Evolutionary conservation across 148 eudicot species (phyloP), one percentile per base, ranked within the genome.

Genomic region (Polygonum maritimum): DNA sequence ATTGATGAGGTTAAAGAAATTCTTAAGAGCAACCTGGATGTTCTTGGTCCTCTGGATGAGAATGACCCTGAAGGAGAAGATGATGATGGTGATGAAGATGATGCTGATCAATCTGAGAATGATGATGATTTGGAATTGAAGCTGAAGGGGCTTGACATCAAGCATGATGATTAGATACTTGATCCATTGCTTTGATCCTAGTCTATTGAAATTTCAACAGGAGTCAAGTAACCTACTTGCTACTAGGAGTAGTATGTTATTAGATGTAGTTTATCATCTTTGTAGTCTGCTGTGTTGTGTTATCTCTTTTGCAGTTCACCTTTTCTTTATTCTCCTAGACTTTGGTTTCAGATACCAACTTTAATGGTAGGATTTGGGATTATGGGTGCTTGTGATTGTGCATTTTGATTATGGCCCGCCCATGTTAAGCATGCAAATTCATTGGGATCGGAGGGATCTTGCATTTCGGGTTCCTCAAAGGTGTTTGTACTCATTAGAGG

Each of bases 401-500:
- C 76, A 69, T 13, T 73, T 54, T 51, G 67, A 52, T 35, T 73
- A 11, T 21, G 22, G 15, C 33, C 31, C 31, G 31, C 31, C 31
- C 31, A 6, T 49, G 35, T 21, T 72, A 65, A 62, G 2, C 41
- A 39, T 39, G 41, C 41, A 39, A 39, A 4, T 75, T 72, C 41
- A 18, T 71, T 41, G n/a, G n/a, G 7, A 6, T 48, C 18, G 41
- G 7, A 18, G 26, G 21, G 22, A 57, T 35, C 48, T 9, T 55
- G 55, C 78, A n/a, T 75, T 78, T 75, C 77, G 90, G 98, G 97
- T 69, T 92, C 98, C 69, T 81, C 88, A 51, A 95, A 88, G 87
- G 78, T 95, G 78, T 95, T 90, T 83, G 81, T 95, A 67, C 76
- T 95, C 85, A 89, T 92, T 78, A 89, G 7, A 95, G 85, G 97